Percentiles rank a stretch among this genome's conserved stretches.
Conservation (phyloP, 495 filamentous ascomycete genomes). For the Pseudoneurospora amorphoporcata region DNA sequence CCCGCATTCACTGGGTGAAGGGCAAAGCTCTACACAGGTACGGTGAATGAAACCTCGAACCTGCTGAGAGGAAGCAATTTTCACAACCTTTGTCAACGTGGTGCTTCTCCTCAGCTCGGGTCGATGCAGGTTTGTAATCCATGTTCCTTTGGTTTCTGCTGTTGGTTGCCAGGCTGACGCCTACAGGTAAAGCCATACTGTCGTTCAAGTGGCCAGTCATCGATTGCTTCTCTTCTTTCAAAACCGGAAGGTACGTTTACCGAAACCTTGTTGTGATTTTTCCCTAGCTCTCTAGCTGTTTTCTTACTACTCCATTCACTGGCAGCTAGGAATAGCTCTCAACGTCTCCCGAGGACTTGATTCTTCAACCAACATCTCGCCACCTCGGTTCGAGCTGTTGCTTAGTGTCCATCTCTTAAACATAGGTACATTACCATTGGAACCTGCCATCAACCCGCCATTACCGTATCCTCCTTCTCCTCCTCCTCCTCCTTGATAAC, state of each 20-base stretch:
- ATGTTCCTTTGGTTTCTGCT: neutral
- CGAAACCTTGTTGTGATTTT: neutral
- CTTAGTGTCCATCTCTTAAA: too few species aligned
- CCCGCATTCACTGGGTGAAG: neutral
- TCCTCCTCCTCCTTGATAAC: neutral
- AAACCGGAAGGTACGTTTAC: neutral
- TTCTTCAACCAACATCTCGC: neutral
- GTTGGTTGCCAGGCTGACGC: neutral
- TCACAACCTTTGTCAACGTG: neutral
- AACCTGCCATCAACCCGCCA: neutral
- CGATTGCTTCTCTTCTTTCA: neutral
- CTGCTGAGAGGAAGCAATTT: too few species aligned
- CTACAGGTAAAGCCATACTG: neutral
- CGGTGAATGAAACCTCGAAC: neutral
- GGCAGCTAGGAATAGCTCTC: neutral
- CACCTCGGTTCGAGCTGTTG: neutral
- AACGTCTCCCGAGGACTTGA: neutral
- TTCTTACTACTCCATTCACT: neutral
- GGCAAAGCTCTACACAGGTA: neutral
- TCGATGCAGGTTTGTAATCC: neutral
- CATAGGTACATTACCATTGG: too few species aligned
- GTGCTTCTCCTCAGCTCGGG: neutral
- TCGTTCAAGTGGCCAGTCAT: accelerated
- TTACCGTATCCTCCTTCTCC: neutral
- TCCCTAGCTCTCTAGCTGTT: neutral